These are phyloP conservation scores for Mycena epipterygia DNA, from an alignment of 768 basidiomycete species.

Conservation along the genomic window DNA sequence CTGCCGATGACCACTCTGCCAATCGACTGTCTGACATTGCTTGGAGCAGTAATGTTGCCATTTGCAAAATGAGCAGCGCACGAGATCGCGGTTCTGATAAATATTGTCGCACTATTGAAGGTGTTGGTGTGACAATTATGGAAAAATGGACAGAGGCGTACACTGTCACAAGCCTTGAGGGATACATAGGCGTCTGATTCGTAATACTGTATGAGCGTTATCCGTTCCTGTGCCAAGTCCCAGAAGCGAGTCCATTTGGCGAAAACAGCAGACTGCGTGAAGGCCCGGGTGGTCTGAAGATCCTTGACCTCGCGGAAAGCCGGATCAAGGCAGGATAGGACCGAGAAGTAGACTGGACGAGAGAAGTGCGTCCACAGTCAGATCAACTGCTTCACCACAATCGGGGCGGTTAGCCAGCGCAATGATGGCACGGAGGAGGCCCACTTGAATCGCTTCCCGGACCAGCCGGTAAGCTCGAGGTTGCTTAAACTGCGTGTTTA, in stretches of 20 bases:
- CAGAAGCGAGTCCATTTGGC: neutral
- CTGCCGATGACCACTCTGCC: neutral
- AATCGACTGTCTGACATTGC: neutral
- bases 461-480: neutral
- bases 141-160: neutral
- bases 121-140: neutral
- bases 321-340: neutral
- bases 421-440: neutral
- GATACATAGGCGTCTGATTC: neutral
- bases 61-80: neutral
- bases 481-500: neutral
- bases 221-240: neutral
- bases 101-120: neutral
- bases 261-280: neutral
- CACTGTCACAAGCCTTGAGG: neutral
- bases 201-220: neutral
- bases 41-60: neutral
- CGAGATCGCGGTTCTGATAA: neutral
- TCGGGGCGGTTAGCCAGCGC: neutral
- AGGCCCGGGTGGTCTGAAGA: neutral
- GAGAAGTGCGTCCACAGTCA: neutral
- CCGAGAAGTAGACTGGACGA: neutral
- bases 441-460: neutral
- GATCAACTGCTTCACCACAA: neutral
- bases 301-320: neutral